phyloP scores from a whole-genome alignment of 345 rosid genomes.

The Conringia planisiliqua region DNA sequence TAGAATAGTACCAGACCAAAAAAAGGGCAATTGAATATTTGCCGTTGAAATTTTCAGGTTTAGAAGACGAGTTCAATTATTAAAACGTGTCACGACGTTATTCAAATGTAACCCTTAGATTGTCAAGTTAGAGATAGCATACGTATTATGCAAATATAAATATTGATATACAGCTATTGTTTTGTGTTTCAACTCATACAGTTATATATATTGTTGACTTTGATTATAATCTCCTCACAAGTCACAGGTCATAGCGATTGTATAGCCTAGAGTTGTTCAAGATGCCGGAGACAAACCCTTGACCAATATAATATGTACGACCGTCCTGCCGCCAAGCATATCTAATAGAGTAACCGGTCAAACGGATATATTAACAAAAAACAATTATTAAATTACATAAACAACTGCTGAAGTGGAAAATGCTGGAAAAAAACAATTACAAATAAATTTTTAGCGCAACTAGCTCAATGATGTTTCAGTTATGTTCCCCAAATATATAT shows the following conservation, averaged over 20 bases:
- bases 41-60: not conserved
- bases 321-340: not conserved
- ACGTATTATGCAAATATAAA: not conserved
- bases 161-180: not conserved
- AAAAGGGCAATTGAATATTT: not conserved
- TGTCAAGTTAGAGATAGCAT: conserved; percentile 7
- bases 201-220: conserved; percentile 18
- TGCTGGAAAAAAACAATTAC: not conserved
- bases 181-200: not conserved
- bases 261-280: not conserved
- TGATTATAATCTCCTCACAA: not conserved
- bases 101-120: not conserved
- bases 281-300: conserved; percentile 14
- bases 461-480: not conserved
- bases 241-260: conserved; percentile 2
- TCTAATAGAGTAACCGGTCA: conserved; percentile 4
- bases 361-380: not conserved
- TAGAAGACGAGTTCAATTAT: conserved; percentile 1
- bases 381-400: not conserved
- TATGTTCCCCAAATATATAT: not conserved
- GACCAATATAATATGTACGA: conserved; percentile 1
- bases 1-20: too few species aligned
- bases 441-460: not conserved
- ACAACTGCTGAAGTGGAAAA: not conserved
- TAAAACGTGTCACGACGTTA: not conserved